Base-by-base conservation (phyloP, 768 basidiomycete genomes). In the Tricholoma matsutake region DNA sequence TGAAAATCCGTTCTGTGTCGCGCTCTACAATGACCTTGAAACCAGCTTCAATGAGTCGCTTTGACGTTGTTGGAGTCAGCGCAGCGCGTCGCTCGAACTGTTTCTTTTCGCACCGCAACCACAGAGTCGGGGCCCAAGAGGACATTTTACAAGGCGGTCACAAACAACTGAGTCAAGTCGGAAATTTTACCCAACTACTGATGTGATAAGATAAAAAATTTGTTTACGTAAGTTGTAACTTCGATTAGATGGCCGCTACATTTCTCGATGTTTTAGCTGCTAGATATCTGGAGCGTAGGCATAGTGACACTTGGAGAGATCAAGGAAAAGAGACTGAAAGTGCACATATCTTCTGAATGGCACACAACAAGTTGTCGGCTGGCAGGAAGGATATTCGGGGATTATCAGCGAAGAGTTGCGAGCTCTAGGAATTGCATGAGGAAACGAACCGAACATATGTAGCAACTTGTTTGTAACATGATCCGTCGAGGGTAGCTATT, bases 61-160 rank as follows among this genome's bases (percentile, higher is more conserved):
- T 93, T 66, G 96, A 87, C 0, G 92, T 96, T 22, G 91, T 88
- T 2, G 97, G 97, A 10, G 95, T 96, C 64, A 98, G 80, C 7
- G 96, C 96, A 29, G 95, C 87, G 52, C 97, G 92, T 59, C 86
- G 86, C 75, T 99, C 97, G 64, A 96, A 95, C 64, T 87, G 84
- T 75, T 98, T 99, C 73, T 88, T 97, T 81, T 99, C 97, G 79
- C 95, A 97, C 66, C 97, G 88, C 45, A 99, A 85, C 96, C 96
- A 99, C 67, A 99, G 83, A 13, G 74, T 66, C 32, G 75, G 76
- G 57, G 75, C 10, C 25, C 3, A 2, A 16, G 45, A 47, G 20
- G 51, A 9, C 51, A 53, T 53, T 53, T 45, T 43, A 45, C 37
- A 39, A 14, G 37, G 14, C 14, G 14, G 16, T 16, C 13, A 39